Evolutionary conservation across 169 alveolate species (phyloP), one percentile per base, ranked within the genome.

Genomic region (Amoebophrya sp.): DNA sequence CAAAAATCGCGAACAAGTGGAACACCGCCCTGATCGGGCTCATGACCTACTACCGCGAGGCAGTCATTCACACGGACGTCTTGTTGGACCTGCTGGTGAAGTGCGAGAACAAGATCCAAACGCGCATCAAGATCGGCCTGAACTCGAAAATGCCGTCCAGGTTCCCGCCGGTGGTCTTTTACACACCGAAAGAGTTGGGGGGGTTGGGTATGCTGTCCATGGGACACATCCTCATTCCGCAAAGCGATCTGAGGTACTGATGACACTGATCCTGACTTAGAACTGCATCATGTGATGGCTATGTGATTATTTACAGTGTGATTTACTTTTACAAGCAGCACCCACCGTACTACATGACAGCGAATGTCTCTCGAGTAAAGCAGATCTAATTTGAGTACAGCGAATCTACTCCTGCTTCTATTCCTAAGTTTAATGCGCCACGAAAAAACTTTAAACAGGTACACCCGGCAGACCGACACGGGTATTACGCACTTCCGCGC

Each of bases 151-250:
- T 99, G 99, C 99, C 99, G 66, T 96, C 99, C 47, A 96, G 99
- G 40, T 99, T 99, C 97, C 99, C 99, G 2, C 99, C 99, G 0
- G 99, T 99, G 40, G 99, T 99, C 32, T 99, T 99, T 95, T 99
- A 99, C 95, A 99, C 99, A 23, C 99, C 99, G 39, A 89, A 90
- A 96, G 99, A 99, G 95, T 96, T 99, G 93, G 99, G 99, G 23
- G 99, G 99, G 0, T 94, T 99, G 77, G 99, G 99, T 32, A 99
- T 99, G 99, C 97, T 98, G 47, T 98, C 99, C 1, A 98, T 99
- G 99, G 99, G 99, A 0, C 99, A 99, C 95, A 99, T 99, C 90
- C 95, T 99, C 90, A 99, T 99, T 35, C 99, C 99, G n/a, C 99
- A 99, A 96, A 96, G 99, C 55, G 99, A 99, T 94, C 94, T 99